Conservation (phyloP, 345 rosid genomes). For the Dipteronia dyeriana region DNA sequence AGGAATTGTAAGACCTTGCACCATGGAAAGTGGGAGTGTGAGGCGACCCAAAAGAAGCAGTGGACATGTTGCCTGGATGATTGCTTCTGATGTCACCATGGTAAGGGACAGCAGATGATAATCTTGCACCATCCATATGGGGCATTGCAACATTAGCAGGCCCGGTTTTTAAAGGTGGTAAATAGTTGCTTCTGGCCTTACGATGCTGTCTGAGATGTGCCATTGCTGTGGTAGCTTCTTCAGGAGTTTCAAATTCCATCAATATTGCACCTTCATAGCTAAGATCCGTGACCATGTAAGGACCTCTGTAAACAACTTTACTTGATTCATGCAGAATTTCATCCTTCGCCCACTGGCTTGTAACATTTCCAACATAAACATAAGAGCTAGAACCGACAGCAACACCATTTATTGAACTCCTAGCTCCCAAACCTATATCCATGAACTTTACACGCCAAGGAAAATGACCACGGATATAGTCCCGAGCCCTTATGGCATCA, state of each 20-base stretch:
- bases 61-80: slow-evolving; percentile 43
- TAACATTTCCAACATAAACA: slow-evolving; percentile 77
- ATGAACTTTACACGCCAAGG: slow-evolving; percentile 87
- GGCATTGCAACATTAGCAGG: slow-evolving; percentile 50
- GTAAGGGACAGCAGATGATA: slow-evolving; percentile 36
- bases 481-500: slow-evolving; percentile 91
- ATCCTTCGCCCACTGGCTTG: slow-evolving; percentile 87
- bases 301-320: slow-evolving; percentile 77
- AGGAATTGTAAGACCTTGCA: slow-evolving; percentile 16
- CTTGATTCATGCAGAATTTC: slow-evolving; percentile 83
- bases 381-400: slow-evolving; percentile 77
- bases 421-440: slow-evolving; percentile 85
- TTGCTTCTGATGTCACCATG: slow-evolving; percentile 42
- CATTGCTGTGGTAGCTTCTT: slow-evolving; percentile 87
- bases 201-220: slow-evolving; percentile 78
- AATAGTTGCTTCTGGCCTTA: slow-evolving; percentile 52
- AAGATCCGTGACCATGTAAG: slow-evolving; percentile 75
- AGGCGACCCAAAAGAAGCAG: slow-evolving; percentile 42
- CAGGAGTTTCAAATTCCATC: slow-evolving; percentile 92
- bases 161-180: slow-evolving; percentile 42
- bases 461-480: slow-evolving; percentile 67
- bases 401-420: slow-evolving; percentile 75
- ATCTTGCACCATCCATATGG: slow-evolving; percentile 62
- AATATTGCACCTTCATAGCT: slow-evolving; percentile 76
- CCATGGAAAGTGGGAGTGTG: slow-evolving; percentile 33